Base-by-base conservation (phyloP, 176 grass and related monocot species). In the Paspalum vaginatum region DNA sequence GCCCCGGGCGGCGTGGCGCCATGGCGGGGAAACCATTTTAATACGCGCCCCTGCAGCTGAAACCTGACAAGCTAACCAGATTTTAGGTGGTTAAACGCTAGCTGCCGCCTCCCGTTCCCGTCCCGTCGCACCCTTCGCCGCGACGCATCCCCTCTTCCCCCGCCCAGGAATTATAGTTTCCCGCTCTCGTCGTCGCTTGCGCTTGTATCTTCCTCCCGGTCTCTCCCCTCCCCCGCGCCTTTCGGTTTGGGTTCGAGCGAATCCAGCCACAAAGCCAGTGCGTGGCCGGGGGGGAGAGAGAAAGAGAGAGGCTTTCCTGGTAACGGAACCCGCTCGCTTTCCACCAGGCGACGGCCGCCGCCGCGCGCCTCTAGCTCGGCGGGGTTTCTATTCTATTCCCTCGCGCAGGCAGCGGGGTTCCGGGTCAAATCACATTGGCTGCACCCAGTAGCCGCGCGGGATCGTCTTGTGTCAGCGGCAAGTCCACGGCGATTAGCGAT, bases 61-160 rank as follows among this genome's bases (percentile, higher is more conserved):
- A 70, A 48, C 74, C 60, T 85, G 90, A 89, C 92, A 80, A 91
- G 70, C 68, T 61, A 99, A 96, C 93, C 79, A 93, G 92, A 91
- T 84, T 93, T 96, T 88, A 93, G 97, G 91, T 93, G 65, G 76
- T 81, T 91, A 83, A 39, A 73, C 13, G n/a, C 32, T n/a, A n/a
- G n/a, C n/a, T 78, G 50, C 72, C 69, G 70, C 68, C 78, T 10
- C 39, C 22, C 24, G n/a, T n/a, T n/a, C n/a, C n/a, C n/a, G n/a
- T 11, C 84, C 18, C 42, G 54, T 15, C 41, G 38, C 32, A 32
- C 38, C 57, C 51, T 55, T 63, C 61, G 64, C 54, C 59, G 87
- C 42, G 52, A 69, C 76, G 58, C 70, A 64, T 88, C 75, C 43
- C 55, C n/a, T 53, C 21, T 11, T 27, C 16, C 13, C 4, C 22